phyloP scores from a whole-genome alignment of 345 rosid species.

The Noccaea caerulescens region DNA sequence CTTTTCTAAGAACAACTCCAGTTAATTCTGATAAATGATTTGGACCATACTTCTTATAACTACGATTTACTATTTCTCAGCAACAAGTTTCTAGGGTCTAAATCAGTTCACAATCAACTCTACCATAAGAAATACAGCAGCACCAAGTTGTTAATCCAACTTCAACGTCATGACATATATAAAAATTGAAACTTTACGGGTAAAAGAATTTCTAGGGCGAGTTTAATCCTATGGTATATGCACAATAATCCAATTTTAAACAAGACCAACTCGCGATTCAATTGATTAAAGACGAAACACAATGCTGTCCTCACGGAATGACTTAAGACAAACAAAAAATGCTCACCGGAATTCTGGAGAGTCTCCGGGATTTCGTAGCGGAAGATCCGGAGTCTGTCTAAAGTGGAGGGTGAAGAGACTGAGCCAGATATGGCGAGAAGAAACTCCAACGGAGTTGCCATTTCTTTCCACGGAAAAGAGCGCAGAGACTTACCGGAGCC shows the following conservation, averaged over 20 bases:
- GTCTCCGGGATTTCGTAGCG: constrained; percentile 64
- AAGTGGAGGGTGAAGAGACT: constrained; percentile 71
- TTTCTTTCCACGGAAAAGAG: constrained; percentile 39
- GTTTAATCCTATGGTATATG: neutral
- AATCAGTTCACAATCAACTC: neutral
- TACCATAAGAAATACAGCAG: neutral
- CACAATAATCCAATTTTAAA: neutral
- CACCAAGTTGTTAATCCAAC: neutral
- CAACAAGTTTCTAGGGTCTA: neutral
- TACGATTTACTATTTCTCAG: neutral
- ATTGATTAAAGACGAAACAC: neutral
- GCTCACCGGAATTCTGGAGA: constrained; percentile 53
- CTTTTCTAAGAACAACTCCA: neutral
- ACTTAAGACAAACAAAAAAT: neutral
- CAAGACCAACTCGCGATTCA: neutral
- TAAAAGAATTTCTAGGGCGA: neutral
- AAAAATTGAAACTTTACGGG: neutral
- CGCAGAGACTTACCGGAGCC: constrained; percentile 26
- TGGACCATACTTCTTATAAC: neutral
- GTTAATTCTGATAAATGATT: neutral
- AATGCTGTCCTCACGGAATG: neutral
- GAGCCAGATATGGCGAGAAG: constrained; percentile 59
- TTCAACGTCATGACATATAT: neutral
- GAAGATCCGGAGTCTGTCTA: constrained; percentile 67
- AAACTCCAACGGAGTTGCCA: constrained; percentile 64